These are phyloP conservation scores for Casuarina equisetifolia DNA, from an alignment of 306 rosid genomes.

Conservation along the genomic window DNA sequence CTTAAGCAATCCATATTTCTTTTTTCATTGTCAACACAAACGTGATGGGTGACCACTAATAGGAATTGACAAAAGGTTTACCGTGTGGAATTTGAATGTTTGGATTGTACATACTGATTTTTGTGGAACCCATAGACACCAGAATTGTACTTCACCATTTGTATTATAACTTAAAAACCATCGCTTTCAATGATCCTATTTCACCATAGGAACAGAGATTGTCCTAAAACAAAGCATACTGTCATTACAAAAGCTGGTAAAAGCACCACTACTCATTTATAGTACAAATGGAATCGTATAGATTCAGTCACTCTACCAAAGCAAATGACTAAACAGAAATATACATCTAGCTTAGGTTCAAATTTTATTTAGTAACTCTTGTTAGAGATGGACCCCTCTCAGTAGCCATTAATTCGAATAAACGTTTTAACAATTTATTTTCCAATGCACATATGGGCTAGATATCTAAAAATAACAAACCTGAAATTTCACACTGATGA, in stretches of 20 bases:
- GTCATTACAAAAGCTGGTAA: conserved; percentile 1
- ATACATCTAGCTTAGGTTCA: neutral
- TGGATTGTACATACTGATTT: neutral
- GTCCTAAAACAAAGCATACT: conserved; percentile 1
- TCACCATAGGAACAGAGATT: neutral
- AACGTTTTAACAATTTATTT: neutral
- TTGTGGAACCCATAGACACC: neutral
- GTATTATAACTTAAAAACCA: neutral
- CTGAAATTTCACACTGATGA: neutral
- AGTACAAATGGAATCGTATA: neutral
- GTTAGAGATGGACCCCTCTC: neutral
- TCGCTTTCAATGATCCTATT: neutral
- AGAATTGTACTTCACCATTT: neutral
- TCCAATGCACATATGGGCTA: no score
- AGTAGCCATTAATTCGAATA: neutral
- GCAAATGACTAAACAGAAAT: neutral
- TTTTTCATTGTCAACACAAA: neutral
- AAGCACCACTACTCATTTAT: neutral
- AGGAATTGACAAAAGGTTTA: neutral
- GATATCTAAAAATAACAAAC: neutral
- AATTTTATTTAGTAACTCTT: neutral
- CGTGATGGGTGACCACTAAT: neutral
- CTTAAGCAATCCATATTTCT: neutral
- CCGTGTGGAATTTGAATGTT: neutral
- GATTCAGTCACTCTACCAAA: neutral